Percentiles rank a stretch among this genome's conserved stretches.
Conservation (phyloP, 805 yeast species). For the Wickerhamiella musiphila region DNA sequence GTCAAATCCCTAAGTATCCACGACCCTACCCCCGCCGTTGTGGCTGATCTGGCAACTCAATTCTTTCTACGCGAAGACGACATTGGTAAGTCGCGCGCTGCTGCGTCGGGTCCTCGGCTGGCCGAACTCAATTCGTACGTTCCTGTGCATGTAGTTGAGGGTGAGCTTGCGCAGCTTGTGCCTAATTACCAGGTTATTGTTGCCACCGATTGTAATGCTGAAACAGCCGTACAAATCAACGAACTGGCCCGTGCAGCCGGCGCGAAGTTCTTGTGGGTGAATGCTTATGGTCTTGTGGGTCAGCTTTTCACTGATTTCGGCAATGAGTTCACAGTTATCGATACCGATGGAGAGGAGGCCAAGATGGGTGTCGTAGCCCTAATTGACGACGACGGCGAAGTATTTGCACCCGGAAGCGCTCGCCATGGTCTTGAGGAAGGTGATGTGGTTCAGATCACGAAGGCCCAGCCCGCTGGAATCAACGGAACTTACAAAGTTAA, state of each 20-base stretch:
- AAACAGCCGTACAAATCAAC: constrained; percentile 61
- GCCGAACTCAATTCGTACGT: constrained; percentile 81
- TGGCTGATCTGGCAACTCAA: constrained; percentile 73
- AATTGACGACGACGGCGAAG: constrained; percentile 74
- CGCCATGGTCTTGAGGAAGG: constrained; percentile 94
- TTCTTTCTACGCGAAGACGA: constrained; percentile 61
- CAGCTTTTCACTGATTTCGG: constrained; percentile 85
- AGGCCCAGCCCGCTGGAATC: constrained; percentile 66
- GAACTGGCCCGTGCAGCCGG: constrained; percentile 52
- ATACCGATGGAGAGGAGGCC: constrained; percentile 88
- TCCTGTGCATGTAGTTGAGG: constrained; percentile 51
- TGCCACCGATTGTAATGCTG: constrained; percentile 40
- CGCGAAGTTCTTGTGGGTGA: constrained; percentile 69
- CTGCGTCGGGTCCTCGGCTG: constrained; percentile 45
- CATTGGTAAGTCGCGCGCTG: constrained; percentile 64
- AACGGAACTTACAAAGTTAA: constrained; percentile 57
- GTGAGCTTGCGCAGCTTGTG: constrained; percentile 35
- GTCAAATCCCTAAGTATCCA: constrained; percentile 77
- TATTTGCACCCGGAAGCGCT: constrained; percentile 79
- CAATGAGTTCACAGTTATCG: constrained; percentile 56
- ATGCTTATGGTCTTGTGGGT: constrained; percentile 77
- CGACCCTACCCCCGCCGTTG: constrained; percentile 54
- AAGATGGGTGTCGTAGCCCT: constrained; percentile 72
- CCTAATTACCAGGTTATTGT: constrained; percentile 57
- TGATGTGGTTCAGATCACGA: constrained; percentile 69